Evolutionary conservation across 139 green algal species (phyloP).

Genomic region (Chlamydomonas sp.): DNA sequence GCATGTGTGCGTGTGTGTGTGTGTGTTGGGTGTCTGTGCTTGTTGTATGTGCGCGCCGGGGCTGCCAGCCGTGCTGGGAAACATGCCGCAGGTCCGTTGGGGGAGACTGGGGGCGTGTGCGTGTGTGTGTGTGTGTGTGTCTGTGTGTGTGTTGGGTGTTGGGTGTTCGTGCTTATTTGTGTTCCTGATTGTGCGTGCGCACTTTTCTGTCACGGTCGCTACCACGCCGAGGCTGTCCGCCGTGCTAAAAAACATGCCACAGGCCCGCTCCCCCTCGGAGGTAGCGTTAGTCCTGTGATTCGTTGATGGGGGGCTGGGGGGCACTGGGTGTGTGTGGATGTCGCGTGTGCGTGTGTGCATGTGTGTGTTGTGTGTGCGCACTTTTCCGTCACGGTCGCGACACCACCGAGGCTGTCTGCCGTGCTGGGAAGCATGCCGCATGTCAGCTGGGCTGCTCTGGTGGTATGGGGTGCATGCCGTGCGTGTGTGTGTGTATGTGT

Average conservation of each 20-base stretch:
- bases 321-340: conserved; percentile 56
- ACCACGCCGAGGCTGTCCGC: conserved; percentile 82
- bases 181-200: too few relatives aligned
- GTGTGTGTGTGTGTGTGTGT: not conserved
- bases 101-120: conserved; percentile 63
- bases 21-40: conserved; percentile 62
- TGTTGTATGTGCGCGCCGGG: conserved; percentile 93
- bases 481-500: not conserved
- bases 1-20: not conserved
- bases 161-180: too few relatives aligned
- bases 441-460: too few relatives aligned
- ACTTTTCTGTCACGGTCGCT: too few relatives aligned
- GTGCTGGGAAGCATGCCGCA: conserved; percentile 8
- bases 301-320: too few relatives aligned
- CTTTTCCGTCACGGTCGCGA: too few relatives aligned
- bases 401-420: not conserved
- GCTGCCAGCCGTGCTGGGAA: conserved; percentile 85
- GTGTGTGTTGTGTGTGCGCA: too few relatives aligned
- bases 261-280: too few relatives aligned
- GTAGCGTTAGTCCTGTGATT: too few relatives aligned
- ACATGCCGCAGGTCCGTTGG: too few relatives aligned
- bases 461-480: not conserved
- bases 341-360: not conserved
- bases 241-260: too few relatives aligned
- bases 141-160: not conserved